Evolutionary conservation across 768 basidiomycete genomes (phyloP), one percentile per base, ranked within the genome.

Genomic region (Lactarius trivialis): DNA sequence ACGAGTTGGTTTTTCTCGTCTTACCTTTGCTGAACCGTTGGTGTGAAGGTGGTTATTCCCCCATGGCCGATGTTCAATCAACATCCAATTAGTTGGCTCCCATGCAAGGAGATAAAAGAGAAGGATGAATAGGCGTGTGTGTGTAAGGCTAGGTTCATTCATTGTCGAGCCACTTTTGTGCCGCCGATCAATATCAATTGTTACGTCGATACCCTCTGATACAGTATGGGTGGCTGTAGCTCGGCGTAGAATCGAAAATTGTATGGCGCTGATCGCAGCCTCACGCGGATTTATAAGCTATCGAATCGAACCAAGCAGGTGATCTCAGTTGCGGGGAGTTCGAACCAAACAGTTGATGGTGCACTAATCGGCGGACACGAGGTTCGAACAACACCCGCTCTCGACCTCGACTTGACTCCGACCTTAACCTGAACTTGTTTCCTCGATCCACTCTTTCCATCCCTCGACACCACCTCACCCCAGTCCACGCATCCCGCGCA

Each of bases 1-100:
- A 55, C 28, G 68, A 59, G 11, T 33, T 58, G 1, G 37, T 68
- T 52, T 66, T 56, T 28, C 24, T 68, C 28, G 65, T 68, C 30
- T 2, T 56, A 66, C 65, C 8, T 53, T 26, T 24, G 21, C 61
- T 21, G 53, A 54, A 24, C 24, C 24, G n/a, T 9, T 32, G 36
- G 36, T 50, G 19, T 53, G 14, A 65, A 90, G 89, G 71, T 78
- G 52, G 76, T 84, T 14, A 63, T 91, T 4, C 89, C 89, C 0
- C 84, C 85, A 9, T 91, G 89, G 89, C 80, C 84, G 0, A 74
- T 81, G 72, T 88, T 77, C 73, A 86, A 84, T 65, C 72, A 71
- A 15, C 79, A 88, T 69, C 82, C 85, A 17, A 82, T 86, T 39
- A 75, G 78, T 65, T 88, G 85, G 86, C 72, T 86, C 19, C 77